These are phyloP conservation scores for Cunninghamia lanceolata DNA, from an alignment of 75 land plant species.

Conservation along the genomic window DNA sequence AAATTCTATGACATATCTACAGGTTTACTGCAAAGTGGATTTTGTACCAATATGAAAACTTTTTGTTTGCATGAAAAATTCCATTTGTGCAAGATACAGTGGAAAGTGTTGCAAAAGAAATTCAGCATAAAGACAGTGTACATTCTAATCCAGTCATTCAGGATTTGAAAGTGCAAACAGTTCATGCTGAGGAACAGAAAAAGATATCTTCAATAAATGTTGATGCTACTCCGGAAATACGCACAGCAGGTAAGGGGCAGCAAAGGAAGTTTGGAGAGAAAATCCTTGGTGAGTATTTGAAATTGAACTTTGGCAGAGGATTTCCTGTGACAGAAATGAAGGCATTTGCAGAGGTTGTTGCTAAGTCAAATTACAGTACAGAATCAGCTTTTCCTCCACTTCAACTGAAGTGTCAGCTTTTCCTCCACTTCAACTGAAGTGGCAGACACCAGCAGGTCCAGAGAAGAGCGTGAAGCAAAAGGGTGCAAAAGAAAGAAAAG, in stretches of 20 bases:
- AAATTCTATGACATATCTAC: slow-evolving; percentile 85
- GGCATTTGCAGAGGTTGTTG: slow-evolving; percentile 76
- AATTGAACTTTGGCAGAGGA: slow-evolving; percentile 41
- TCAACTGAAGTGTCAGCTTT: too few species aligned
- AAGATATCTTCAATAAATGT: slow-evolving; percentile 9
- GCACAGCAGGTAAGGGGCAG: slow-evolving; percentile 11
- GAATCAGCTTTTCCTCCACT: slow-evolving; percentile 82
- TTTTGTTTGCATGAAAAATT: slow-evolving; percentile 64
- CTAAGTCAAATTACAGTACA: slow-evolving; percentile 43
- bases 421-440: too few species aligned
- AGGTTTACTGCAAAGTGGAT: slow-evolving; percentile 92
- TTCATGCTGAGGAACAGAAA: slow-evolving; percentile 11
- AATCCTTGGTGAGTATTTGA: slow-evolving; percentile 19
- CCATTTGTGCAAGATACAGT: slow-evolving; percentile 17
- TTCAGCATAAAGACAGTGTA: slow-evolving; percentile 11
- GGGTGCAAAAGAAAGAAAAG: slow-evolving; percentile 25
- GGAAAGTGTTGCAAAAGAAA: slow-evolving; percentile 7
- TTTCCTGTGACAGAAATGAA: slow-evolving; percentile 50
- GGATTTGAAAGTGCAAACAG: slow-evolving; percentile 12
- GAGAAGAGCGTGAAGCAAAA: slow-evolving; percentile 40
- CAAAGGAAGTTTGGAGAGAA: slow-evolving; percentile 30
- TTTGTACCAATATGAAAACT: slow-evolving; percentile 59
- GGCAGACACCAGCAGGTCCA: slow-evolving; percentile 25
- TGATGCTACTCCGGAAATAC: slow-evolving; percentile 16
- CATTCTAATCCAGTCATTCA: slow-evolving; percentile 5